Percentiles rank a stretch among this genome's conserved stretches.
These are phyloP conservation scores for Coemansia interrupta DNA, from an alignment of 192 early-diverging fungal species.

Conservation along the genomic window DNA sequence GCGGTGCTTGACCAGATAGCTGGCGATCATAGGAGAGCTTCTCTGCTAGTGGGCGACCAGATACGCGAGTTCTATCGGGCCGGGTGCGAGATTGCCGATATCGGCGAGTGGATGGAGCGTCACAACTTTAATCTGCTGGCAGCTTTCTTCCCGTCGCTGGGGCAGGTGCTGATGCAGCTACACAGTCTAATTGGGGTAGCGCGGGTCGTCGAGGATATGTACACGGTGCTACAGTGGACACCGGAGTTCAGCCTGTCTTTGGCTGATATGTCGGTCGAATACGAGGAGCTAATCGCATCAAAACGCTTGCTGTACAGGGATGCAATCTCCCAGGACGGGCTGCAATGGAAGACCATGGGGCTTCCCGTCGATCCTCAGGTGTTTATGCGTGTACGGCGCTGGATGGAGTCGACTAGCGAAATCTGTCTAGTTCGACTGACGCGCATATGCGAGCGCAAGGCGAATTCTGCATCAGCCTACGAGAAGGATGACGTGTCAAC, in stretches of 20 bases:
- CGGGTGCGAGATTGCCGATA: slow-evolving; percentile 20
- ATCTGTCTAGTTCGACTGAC: slow-evolving; percentile 32
- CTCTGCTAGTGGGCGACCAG: slow-evolving; percentile 16
- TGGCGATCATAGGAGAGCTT: not conserved
- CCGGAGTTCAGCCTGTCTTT: slow-evolving; percentile 23
- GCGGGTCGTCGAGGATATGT: slow-evolving; percentile 37
- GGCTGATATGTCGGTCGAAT: slow-evolving; percentile 22
- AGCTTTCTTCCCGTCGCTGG: slow-evolving; percentile 21
- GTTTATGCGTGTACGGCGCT: slow-evolving; percentile 28
- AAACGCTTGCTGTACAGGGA: slow-evolving; percentile 34
- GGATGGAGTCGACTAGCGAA: slow-evolving; percentile 28
- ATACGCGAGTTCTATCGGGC: slow-evolving; percentile 33
- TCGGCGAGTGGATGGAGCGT: slow-evolving; percentile 45
- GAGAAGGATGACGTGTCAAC: slow-evolving; percentile 25
- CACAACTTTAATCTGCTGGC: slow-evolving; percentile 25
- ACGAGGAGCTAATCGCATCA: slow-evolving; percentile 29
- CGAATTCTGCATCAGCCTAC: slow-evolving; percentile 33
- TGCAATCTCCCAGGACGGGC: slow-evolving; percentile 29
- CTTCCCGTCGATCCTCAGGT: slow-evolving; percentile 33
- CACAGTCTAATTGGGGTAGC: slow-evolving; percentile 23
- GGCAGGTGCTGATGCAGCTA: slow-evolving; percentile 24
- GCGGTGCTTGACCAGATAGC: slow-evolving; percentile 15
- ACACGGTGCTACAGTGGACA: slow-evolving; percentile 18
- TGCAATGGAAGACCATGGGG: slow-evolving; percentile 42
- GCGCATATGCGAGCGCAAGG: slow-evolving; percentile 28